phyloP scores from a whole-genome alignment of 2,329 filamentous ascomycete genomes.

The Scleromitrula shiraiana region DNA sequence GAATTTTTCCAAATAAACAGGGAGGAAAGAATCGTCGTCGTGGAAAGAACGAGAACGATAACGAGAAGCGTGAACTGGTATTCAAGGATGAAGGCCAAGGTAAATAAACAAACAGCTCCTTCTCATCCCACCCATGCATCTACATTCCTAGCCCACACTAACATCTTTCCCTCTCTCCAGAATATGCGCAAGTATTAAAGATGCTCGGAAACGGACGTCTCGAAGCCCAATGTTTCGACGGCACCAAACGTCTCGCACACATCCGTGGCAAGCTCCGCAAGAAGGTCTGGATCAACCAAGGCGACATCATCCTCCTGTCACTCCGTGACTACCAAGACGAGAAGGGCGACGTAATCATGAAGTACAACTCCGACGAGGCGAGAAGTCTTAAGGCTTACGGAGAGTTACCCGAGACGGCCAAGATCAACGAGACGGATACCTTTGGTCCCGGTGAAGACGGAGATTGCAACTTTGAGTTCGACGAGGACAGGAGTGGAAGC shows the following conservation, averaged over 20 bases:
- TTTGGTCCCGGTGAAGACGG: constrained; percentile 88
- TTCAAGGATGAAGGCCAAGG: constrained; percentile 98
- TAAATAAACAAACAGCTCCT: constrained; percentile 31
- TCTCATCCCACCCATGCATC: neutral
- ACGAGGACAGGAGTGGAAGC: constrained; percentile 72
- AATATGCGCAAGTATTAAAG: constrained; percentile 83
- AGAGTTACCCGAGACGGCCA: constrained; percentile 92
- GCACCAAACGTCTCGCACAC: constrained; percentile 75
- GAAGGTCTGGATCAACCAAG: constrained; percentile 99
- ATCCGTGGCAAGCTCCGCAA: constrained; percentile 96
- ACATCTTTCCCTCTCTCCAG: constrained; percentile 34
- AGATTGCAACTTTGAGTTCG: constrained; percentile 97
- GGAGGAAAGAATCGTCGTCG: constrained; percentile 97
- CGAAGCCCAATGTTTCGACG: constrained; percentile 88
- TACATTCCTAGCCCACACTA: neutral
- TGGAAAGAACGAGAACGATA: constrained; percentile 99
- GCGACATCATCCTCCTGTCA: constrained; percentile 83
- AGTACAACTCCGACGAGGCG: constrained; percentile 94
- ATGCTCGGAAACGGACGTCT: constrained; percentile 95
- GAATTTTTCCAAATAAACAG: constrained; percentile 43
- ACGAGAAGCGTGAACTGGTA: constrained; percentile 95
- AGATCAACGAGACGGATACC: constrained; percentile 99
- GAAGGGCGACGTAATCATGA: constrained; percentile 88
- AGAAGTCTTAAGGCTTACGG: constrained; percentile 93
- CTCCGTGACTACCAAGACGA: constrained; percentile 91